phyloP scores from a whole-genome alignment of 179 eudicot genomes.

The Gypsophila paniculata region DNA sequence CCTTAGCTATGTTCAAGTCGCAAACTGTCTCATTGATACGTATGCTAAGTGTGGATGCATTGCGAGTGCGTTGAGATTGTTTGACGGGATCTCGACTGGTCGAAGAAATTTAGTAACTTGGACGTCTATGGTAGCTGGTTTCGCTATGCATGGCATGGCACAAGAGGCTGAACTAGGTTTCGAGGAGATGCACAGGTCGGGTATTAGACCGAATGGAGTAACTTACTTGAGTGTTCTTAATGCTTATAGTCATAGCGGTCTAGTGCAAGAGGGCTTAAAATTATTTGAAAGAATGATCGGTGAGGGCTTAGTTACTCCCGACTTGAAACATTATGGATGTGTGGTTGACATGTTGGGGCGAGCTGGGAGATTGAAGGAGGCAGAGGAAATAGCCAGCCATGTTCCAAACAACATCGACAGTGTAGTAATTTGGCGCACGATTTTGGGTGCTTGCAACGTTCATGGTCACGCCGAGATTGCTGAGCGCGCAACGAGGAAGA shows the following conservation, averaged over 20 bases:
- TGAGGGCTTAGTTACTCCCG: slow-evolving; percentile 32
- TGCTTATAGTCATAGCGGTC: slow-evolving; percentile 64
- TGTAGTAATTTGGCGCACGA: slow-evolving; percentile 68
- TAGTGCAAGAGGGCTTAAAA: slow-evolving; percentile 53
- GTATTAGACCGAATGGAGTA: slow-evolving; percentile 46
- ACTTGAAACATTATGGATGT: slow-evolving; percentile 54
- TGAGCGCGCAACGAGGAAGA: slow-evolving; percentile 39
- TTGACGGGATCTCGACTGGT: slow-evolving; percentile 29
- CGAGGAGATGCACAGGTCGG: slow-evolving; percentile 37
- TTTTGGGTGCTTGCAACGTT: slow-evolving; percentile 63
- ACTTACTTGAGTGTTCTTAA: slow-evolving; percentile 54
- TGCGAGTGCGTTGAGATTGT: slow-evolving; percentile 37
- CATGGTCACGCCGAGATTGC: slow-evolving; percentile 52
- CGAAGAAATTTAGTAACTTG: slow-evolving; percentile 54
- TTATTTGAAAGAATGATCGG: slow-evolving; percentile 47
- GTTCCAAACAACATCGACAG: slow-evolving; percentile 34
- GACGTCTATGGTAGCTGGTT: slow-evolving; percentile 62
- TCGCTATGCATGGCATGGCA: slow-evolving; percentile 67
- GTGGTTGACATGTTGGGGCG: slow-evolving; percentile 65
- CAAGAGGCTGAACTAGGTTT: slow-evolving; percentile 46
- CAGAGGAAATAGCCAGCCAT: slow-evolving; percentile 46
- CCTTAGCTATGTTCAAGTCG: slow-evolving; percentile 35
- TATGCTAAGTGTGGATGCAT: slow-evolving; percentile 68
- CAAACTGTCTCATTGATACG: slow-evolving; percentile 50
- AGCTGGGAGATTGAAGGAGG: slow-evolving; percentile 60